Evolutionary conservation across 306 rosid species (phyloP).

Genomic region (Echinosophora koreensis): DNA sequence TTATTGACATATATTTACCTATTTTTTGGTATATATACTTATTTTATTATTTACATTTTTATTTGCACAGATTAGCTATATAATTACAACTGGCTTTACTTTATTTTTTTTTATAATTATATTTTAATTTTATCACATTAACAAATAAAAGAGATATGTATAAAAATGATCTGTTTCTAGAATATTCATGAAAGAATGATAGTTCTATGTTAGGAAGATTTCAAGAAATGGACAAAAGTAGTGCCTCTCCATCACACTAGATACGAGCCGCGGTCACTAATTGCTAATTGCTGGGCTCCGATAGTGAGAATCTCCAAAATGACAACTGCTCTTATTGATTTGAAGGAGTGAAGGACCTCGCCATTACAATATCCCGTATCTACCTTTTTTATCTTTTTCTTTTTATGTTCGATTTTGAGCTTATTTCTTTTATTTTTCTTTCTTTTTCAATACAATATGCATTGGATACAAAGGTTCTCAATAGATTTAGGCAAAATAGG

Average conservation of each 20-base stretch:
- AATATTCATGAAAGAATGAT: not conserved
- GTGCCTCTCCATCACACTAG: conserved; percentile 24
- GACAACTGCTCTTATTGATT: conserved; percentile 26
- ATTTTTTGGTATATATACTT: too few relatives aligned
- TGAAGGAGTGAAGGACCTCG: conserved; percentile 48
- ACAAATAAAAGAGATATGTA: too few relatives aligned
- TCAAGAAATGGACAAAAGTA: not conserved
- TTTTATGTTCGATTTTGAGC: not conserved
- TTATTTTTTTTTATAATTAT: too few relatives aligned
- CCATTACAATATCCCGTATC: conserved; percentile 38
- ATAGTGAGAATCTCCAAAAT: conserved; percentile 27
- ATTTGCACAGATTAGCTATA: too few relatives aligned
- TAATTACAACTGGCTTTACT: too few relatives aligned
- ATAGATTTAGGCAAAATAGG: too few relatives aligned
- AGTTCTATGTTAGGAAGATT: not conserved
- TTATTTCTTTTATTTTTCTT: not conserved
- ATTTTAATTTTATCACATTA: too few relatives aligned
- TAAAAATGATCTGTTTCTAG: too few relatives aligned
- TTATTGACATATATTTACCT: too few relatives aligned
- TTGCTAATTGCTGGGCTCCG: conserved; percentile 25
- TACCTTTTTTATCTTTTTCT: conserved; percentile 8
- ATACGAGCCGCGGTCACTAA: conserved; percentile 34
- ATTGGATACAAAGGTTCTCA: not conserved
- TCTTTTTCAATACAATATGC: not conserved
- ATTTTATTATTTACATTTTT: too few relatives aligned